phyloP scores from a whole-genome alignment of 495 filamentous ascomycete species.

The Aspergillus bridgeri region DNA sequence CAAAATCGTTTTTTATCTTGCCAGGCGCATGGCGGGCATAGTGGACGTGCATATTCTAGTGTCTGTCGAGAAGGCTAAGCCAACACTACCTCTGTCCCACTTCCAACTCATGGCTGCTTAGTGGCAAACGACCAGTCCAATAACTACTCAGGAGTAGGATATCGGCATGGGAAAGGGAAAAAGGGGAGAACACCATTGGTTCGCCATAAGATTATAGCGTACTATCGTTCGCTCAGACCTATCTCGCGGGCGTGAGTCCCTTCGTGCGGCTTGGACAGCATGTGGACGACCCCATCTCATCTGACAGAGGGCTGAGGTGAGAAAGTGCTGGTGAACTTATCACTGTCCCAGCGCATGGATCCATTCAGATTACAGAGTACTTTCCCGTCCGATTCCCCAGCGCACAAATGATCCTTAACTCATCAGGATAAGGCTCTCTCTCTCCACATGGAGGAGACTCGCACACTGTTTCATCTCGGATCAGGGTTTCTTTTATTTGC shows the following conservation, averaged over 20 bases:
- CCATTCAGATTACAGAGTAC: neutral
- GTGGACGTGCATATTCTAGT: neutral
- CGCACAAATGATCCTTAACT: neutral
- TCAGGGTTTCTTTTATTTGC: no score
- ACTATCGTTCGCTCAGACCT: neutral
- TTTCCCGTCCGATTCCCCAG: neutral
- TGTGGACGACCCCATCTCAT: neutral
- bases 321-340: neutral
- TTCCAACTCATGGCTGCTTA: neutral
- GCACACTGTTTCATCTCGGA: neutral
- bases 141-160: neutral
- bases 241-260: neutral
- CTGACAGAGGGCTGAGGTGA: neutral
- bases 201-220: neutral
- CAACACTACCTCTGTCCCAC: neutral
- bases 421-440: neutral
- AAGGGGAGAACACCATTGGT: neutral
- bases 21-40: neutral
- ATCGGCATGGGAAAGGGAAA: neutral
- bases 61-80: neutral
- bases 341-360: neutral
- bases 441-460: neutral
- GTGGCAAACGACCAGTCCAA: neutral
- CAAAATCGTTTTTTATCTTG: neutral
- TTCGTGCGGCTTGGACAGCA: neutral